Base-by-base conservation (phyloP, 2,329 filamentous ascomycete species). In the Fusarium denticulatum region DNA sequence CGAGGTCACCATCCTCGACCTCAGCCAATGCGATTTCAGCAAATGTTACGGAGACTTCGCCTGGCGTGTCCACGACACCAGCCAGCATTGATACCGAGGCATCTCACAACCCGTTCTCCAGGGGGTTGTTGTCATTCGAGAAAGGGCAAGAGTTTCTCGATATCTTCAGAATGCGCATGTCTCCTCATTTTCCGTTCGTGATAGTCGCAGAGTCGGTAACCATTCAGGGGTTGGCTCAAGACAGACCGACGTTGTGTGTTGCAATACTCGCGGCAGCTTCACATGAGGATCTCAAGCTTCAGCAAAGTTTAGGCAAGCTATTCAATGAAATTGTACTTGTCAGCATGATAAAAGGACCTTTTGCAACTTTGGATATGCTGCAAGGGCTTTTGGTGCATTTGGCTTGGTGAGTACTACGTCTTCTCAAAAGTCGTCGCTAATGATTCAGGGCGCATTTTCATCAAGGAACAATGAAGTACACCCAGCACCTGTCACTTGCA, bases 401-500 rank as follows among this genome's bases (percentile, higher is more conserved):
- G 24, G 80, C 80, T 16, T 81, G 80, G 80, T 81, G 74, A 26
- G 71, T 53, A 12, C 12, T 14, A 11, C 15, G 12, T 3, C 18
- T 30, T 13, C 24, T 36, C 7, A 8, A 6, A 26, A 7, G 34
- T 60, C 39, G 18, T 42, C 37, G 52, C 69, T 76, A 66, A 79
- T 20, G 7, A 14, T 3, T 9, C 39, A 81, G 80, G 80, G 80
- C 80, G 6, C 80, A 81, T 64, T 81, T 76, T 43, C 80, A 80
- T 30, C 78, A 78, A 24, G 64, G 73, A 9, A 75, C 75, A 5
- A 72, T 78, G 56, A 77, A 74, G 45, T 78, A 78, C 42, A 78
- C 75, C 1, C 80, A 81, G 24, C 78, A 81, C 40, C 32, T 81
- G 1, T 76, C 77, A 28, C 72, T 81, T 12, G 80, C 80, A 3